Evolutionary conservation across 2,329 filamentous ascomycete species (phyloP).

Genomic region (Onygenales sp.): DNA sequence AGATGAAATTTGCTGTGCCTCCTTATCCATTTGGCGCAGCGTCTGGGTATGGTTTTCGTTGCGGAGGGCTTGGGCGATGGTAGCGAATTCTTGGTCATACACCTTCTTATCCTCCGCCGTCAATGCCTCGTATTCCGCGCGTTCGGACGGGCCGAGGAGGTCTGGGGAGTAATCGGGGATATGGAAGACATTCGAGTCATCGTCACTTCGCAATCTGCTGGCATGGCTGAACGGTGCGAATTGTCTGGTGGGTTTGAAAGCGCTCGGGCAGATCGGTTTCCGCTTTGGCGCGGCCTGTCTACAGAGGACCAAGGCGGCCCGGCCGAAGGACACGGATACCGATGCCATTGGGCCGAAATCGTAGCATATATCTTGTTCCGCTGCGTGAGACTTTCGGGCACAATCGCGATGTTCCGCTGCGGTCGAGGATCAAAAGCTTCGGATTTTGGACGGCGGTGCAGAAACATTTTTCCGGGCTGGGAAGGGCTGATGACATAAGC

Average conservation of each 20-base stretch:
- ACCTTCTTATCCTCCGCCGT: slow-evolving; percentile 24
- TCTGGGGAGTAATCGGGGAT: slow-evolving; percentile 1
- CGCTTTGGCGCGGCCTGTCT: slow-evolving; percentile 18
- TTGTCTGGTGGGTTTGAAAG: neutral
- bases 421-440: neutral
- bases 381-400: neutral
- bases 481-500: neutral
- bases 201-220: neutral
- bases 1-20: slow-evolving; percentile 5
- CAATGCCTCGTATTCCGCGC: slow-evolving; percentile 1
- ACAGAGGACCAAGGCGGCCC: slow-evolving; percentile 23
- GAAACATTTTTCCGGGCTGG: neutral
- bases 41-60: neutral
- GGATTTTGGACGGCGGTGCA: neutral
- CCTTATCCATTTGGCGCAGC: slow-evolving; percentile 2
- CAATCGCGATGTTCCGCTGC: neutral
- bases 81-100: slow-evolving; percentile 19
- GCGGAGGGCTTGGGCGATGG: neutral
- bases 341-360: slow-evolving; percentile 28
- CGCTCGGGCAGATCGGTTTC: slow-evolving; percentile 3
- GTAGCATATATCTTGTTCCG: slow-evolving; percentile 4
- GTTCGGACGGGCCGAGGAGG: neutral
- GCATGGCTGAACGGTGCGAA: neutral
- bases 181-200: neutral
- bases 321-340: slow-evolving; percentile 29